Conservation (phyloP, 2,329 filamentous ascomycete genomes). For the Onygena corvina region DNA sequence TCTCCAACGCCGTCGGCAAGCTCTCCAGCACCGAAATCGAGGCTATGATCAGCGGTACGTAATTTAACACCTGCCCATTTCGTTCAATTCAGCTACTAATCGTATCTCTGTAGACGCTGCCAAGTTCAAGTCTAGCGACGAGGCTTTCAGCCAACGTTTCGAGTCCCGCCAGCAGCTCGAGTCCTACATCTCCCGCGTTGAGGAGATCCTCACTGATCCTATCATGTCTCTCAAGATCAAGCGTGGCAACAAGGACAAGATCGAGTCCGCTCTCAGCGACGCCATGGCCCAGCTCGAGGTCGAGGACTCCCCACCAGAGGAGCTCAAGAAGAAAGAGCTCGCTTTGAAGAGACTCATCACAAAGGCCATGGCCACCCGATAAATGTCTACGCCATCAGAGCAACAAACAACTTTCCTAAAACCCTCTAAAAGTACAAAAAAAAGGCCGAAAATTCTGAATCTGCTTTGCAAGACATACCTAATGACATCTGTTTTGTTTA, state of each 20-base stretch:
- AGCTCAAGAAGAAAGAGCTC: conserved; percentile 99
- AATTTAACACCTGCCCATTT: background rate
- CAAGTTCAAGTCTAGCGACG: conserved; percentile 97
- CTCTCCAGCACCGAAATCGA: conserved; percentile 90
- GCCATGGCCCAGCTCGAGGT: conserved; percentile 97
- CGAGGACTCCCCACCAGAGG: conserved; percentile 79
- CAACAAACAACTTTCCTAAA: background rate
- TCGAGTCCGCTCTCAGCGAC: conserved; percentile 90
- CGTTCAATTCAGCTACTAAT: background rate
- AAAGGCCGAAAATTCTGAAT: conserved; percentile 11
- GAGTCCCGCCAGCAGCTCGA: conserved; percentile 98
- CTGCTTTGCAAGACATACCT: conserved; percentile 11
- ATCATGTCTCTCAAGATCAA: conserved; percentile 94
- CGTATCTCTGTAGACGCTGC: conserved; percentile 55
- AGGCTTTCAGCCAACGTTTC: conserved; percentile 98
- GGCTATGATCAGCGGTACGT: conserved; percentile 79
- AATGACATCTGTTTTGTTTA: conserved; percentile 8
- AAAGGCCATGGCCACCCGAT: conserved; percentile 92
- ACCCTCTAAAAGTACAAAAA: conserved; percentile 14
- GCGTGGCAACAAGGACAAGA: conserved; percentile 99
- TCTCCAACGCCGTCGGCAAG: conserved; percentile 98
- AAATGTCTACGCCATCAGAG: conserved; percentile 34
- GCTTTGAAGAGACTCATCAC: conserved; percentile 95
- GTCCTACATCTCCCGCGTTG: conserved; percentile 95
- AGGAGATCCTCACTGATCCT: conserved; percentile 97